phyloP scores from a whole-genome alignment of 164 flowering plant species.

The Umbilicus rupestris region DNA sequence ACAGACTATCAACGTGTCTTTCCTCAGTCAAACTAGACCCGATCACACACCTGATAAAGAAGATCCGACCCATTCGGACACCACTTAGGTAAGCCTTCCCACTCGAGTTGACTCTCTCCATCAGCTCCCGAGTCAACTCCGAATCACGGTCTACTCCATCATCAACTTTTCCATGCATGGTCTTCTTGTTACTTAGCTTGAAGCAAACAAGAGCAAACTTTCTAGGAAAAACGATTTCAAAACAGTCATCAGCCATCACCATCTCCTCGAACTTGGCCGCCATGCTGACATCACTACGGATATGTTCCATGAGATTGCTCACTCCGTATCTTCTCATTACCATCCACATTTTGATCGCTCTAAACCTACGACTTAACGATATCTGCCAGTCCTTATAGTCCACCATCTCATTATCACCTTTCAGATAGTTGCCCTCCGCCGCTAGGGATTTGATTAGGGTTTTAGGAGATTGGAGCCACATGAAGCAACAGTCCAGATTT shows the following conservation, averaged over 20 bases:
- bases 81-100: slow-evolving; percentile 21
- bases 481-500: slow-evolving; percentile 10
- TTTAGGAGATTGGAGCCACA: slow-evolving; percentile 5
- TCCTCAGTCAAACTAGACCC: slow-evolving; percentile 12
- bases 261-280: slow-evolving; percentile 13
- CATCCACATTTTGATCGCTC: slow-evolving; percentile 10
- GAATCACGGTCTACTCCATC: neutral
- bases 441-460: slow-evolving; percentile 2
- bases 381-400: slow-evolving; percentile 14
- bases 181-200: slow-evolving; percentile 1
- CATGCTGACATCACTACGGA: slow-evolving; percentile 13
- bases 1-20: slow-evolving; percentile 8
- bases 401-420: slow-evolving; percentile 6
- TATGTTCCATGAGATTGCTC: slow-evolving; percentile 6
- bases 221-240: slow-evolving; percentile 20
- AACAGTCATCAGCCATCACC: slow-evolving; percentile 8
- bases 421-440: neutral
- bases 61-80: slow-evolving; percentile 13
- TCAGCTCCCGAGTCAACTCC: slow-evolving; percentile 12
- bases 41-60: slow-evolving; percentile 13
- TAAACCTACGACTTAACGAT: slow-evolving; percentile 8
- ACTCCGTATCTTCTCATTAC: slow-evolving; percentile 9
- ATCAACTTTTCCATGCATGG: neutral
- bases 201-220: slow-evolving; percentile 22
- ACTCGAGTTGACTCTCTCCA: slow-evolving; percentile 20